phyloP scores from a whole-genome alignment of 2,329 filamentous ascomycete genomes.

The Colletotrichum siamense region DNA sequence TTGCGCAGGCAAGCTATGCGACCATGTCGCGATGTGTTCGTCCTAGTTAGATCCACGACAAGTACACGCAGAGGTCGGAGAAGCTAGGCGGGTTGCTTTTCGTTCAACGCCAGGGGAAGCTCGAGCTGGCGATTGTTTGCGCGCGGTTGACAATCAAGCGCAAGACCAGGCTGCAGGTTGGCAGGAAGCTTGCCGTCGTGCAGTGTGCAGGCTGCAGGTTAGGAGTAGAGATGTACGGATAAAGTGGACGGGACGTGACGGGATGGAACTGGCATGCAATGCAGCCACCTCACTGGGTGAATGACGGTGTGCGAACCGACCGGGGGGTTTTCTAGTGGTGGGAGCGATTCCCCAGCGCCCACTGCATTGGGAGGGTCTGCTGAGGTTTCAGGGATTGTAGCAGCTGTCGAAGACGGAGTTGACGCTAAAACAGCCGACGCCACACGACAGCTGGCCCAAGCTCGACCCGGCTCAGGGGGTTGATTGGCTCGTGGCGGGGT shows the following conservation, averaged over 20 bases:
- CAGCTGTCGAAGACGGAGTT: conserved; percentile 1
- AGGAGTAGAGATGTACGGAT: neutral
- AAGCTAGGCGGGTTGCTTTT: neutral
- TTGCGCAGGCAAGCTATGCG: conserved; percentile 12
- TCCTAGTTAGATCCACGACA: neutral
- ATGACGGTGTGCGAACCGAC: conserved; percentile 20
- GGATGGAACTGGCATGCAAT: conserved; percentile 13
- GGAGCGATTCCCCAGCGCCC: neutral
- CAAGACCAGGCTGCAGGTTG: neutral
- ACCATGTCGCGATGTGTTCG: conserved; percentile 15
- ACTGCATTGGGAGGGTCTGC: neutral
- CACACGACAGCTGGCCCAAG: conserved; percentile 12
- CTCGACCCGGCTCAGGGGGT: neutral
- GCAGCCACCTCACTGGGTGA: conserved; percentile 1
- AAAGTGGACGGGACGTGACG: neutral
- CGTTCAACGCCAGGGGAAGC: neutral
- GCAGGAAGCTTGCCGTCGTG: neutral
- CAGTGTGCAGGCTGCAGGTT: neutral
- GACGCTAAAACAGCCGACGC: conserved; percentile 13
- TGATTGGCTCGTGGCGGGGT: neutral
- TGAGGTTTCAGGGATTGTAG: conserved; percentile 21
- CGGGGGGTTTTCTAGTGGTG: conserved; percentile 1
- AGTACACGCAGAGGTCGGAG: neutral
- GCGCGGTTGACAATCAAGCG: neutral
- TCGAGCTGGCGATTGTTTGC: neutral